These are phyloP conservation scores for Cordyceps cicadae DNA, from an alignment of 2,329 filamentous ascomycete species.

Conservation along the genomic window DNA sequence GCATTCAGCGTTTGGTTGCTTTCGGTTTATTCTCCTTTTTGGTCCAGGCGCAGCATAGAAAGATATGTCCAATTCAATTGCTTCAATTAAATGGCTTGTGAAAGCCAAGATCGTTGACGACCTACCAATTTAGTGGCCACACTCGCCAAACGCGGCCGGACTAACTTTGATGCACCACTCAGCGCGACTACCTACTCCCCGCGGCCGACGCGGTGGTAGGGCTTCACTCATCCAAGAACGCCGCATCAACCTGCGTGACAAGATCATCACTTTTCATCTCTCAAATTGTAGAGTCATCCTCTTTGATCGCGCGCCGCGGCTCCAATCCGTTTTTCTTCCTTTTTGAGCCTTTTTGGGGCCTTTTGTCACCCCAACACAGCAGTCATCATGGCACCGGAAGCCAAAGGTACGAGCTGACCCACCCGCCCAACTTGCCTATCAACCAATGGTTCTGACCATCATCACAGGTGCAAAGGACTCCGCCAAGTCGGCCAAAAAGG, in stretches of 20 bases:
- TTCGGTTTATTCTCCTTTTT: neutral
- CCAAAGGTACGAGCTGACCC: conserved; percentile 9
- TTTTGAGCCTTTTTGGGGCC: neutral
- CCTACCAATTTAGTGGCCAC: neutral
- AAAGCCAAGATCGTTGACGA: neutral
- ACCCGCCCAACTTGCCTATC: neutral
- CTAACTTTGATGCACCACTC: conserved; percentile 10
- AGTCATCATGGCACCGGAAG: conserved; percentile 11
- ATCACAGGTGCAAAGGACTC: conserved; percentile 47
- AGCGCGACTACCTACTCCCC: neutral
- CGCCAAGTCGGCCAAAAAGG: conserved; percentile 53
- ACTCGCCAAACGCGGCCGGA: neutral
- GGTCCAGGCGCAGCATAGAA: neutral
- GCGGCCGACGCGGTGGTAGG: neutral
- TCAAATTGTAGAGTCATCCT: neutral
- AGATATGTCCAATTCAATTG: neutral
- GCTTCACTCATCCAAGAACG: neutral
- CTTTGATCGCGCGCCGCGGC: neutral
- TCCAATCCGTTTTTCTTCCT: neutral
- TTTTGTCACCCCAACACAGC: neutral
- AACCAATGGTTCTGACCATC: neutral
- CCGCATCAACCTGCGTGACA: neutral
- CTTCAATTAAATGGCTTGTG: neutral
- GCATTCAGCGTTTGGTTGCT: neutral
- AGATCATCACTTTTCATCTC: conserved; percentile 4